Percentiles rank a stretch among this genome's conserved stretches.
phyloP scores from a whole-genome alignment of 805 yeast genomes.

The Babjeviella inositovora region DNA sequence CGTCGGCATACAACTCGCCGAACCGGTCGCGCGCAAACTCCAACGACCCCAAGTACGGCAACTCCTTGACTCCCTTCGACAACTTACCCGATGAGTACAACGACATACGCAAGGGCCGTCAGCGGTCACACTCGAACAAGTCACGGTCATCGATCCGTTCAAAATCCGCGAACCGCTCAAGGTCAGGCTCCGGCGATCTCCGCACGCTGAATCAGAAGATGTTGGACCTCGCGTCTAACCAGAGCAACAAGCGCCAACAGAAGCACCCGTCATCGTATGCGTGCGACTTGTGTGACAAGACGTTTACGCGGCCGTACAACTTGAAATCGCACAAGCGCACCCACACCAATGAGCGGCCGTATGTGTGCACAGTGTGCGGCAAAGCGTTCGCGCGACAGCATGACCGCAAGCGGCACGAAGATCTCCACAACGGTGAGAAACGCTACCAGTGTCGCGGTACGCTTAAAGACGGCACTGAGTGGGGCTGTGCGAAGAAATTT shows the following conservation, averaged over 20 bases:
- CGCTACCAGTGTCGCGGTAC: slow-evolving; percentile 57
- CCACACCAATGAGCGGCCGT: slow-evolving; percentile 76
- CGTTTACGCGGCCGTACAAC: slow-evolving; percentile 87
- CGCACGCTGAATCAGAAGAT: too few relatives aligned
- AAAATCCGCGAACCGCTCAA: too few relatives aligned
- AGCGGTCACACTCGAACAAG: too few relatives aligned
- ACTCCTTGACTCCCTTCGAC: too few relatives aligned
- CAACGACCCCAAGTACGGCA: too few relatives aligned
- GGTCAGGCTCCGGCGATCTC: too few relatives aligned
- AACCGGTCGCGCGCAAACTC: too few relatives aligned
- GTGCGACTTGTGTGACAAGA: slow-evolving; percentile 72
- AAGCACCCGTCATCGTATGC: slow-evolving; percentile 62
- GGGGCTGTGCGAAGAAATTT: slow-evolving; percentile 29
- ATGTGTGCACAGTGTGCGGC: slow-evolving; percentile 56
- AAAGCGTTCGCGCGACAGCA: slow-evolving; percentile 50
- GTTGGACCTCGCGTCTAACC: slow-evolving; percentile 45
- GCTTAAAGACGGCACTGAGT: slow-evolving; percentile 23
- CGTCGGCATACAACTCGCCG: too few relatives aligned
- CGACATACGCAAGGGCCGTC: too few relatives aligned
- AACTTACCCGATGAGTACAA: too few relatives aligned
- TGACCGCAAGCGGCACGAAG: slow-evolving; percentile 26
- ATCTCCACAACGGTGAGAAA: slow-evolving; percentile 62
- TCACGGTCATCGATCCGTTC: too few relatives aligned
- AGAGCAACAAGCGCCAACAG: slow-evolving; percentile 37
- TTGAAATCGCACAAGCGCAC: slow-evolving; percentile 83